Conservation (phyloP, 257 asterid species). For the Solanum tarijense region DNA sequence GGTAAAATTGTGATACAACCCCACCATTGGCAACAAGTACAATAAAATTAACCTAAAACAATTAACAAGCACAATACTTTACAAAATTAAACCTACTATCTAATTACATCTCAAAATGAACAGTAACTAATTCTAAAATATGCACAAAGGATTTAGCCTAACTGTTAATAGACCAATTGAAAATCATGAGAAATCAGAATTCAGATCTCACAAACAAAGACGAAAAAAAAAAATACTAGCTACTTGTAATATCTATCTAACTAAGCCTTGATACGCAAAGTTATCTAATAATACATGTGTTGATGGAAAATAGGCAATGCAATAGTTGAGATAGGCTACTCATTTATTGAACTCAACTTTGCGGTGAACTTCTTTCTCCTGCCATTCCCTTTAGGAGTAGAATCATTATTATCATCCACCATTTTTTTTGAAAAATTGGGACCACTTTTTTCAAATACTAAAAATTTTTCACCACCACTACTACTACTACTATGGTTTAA, state of each 20-base stretch:
- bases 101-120: neutral
- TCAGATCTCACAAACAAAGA: neutral
- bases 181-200: neutral
- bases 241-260: neutral
- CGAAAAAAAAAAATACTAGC: neutral
- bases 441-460: slow-evolving; percentile 10
- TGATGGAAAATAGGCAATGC: too few relatives aligned
- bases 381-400: slow-evolving; percentile 4
- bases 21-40: neutral
- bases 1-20: slow-evolving; percentile 11
- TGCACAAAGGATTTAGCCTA: neutral
- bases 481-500: slow-evolving; percentile 36
- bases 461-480: slow-evolving; percentile 31
- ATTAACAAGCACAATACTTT: neutral
- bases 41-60: neutral
- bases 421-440: neutral
- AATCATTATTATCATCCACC: neutral
- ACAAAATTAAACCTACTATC: neutral
- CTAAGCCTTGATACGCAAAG: neutral
- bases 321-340: slow-evolving; percentile 21
- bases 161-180: neutral
- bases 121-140: neutral
- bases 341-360: slow-evolving; percentile 58
- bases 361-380: slow-evolving; percentile 34
- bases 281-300: neutral